A percentile compares a stretch with the other conserved stretches of the same genome.
Evolutionary conservation across 2,329 filamentous ascomycete genomes (phyloP).

Genomic region (Xylaria arbuscula): DNA sequence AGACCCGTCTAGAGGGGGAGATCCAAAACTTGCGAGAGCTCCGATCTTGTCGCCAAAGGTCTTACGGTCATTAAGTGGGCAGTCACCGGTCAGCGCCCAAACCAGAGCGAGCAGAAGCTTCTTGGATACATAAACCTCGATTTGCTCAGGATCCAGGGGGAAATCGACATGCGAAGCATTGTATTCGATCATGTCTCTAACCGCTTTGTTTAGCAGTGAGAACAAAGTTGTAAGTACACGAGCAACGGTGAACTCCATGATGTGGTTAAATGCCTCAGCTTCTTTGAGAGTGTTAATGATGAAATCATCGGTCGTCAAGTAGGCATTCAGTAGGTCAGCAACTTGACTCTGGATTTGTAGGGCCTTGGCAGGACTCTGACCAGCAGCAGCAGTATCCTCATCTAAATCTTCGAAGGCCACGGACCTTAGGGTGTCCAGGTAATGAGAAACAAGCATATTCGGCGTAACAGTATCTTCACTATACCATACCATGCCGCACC

Average conservation of each 20-base stretch:
- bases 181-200: slow-evolving; percentile 93
- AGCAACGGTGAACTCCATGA: slow-evolving; percentile 97
- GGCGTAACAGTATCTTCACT: slow-evolving; percentile 96
- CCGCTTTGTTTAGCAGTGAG: slow-evolving; percentile 93
- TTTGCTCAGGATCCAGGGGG: slow-evolving; percentile 87
- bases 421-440: slow-evolving; percentile 83
- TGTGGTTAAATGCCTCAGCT: slow-evolving; percentile 85
- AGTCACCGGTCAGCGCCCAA: slow-evolving; percentile 97
- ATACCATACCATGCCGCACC: slow-evolving; percentile 99
- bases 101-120: slow-evolving; percentile 92
- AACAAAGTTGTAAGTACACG: slow-evolving; percentile 93
- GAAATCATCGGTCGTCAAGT: slow-evolving; percentile 83
- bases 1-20: slow-evolving; percentile 79
- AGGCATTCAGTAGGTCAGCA: slow-evolving; percentile 80
- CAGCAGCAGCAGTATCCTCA: slow-evolving; percentile 84
- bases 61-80: slow-evolving; percentile 87
- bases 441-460: slow-evolving; percentile 91
- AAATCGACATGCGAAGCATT: slow-evolving; percentile 96
- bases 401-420: slow-evolving; percentile 94
- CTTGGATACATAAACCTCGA: slow-evolving; percentile 90
- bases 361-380: slow-evolving; percentile 80
- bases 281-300: slow-evolving; percentile 80
- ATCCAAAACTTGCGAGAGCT: slow-evolving; percentile 84
- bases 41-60: slow-evolving; percentile 86
- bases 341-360: slow-evolving; percentile 82